phyloP scores from a whole-genome alignment of 805 yeast species.

The Helenozyma rhizophorensis region DNA sequence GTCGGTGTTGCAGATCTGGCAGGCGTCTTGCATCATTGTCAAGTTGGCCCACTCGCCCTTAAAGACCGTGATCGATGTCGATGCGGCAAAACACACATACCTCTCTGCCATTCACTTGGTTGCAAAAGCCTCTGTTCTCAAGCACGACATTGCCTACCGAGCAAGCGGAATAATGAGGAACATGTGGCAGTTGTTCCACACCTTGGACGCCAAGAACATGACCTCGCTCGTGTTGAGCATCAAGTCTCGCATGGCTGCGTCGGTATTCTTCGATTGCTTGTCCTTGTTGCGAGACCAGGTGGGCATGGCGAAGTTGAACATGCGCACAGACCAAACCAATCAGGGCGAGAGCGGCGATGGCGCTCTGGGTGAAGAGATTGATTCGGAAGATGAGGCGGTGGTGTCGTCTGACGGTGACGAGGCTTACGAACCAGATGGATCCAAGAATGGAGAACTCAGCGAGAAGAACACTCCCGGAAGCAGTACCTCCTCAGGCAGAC shows the following conservation, averaged over 20 bases:
- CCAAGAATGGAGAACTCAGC: constrained; percentile 13
- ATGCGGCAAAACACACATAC: constrained; percentile 67
- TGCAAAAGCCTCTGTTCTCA: constrained; percentile 75
- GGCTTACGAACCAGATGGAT: constrained; percentile 11
- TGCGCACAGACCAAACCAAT: constrained; percentile 21
- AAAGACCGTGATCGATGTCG: constrained; percentile 60
- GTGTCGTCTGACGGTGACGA: constrained; percentile 21
- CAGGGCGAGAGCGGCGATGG: constrained; percentile 19
- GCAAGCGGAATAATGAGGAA: constrained; percentile 92
- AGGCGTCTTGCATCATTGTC: constrained; percentile 80
- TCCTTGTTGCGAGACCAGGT: constrained; percentile 82
- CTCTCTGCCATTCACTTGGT: constrained; percentile 64
- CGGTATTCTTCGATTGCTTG: constrained; percentile 86
- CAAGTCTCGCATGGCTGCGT: constrained; percentile 84
- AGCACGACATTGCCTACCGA: constrained; percentile 89
- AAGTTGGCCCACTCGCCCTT: constrained; percentile 74
- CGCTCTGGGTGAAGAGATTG: constrained; percentile 22
- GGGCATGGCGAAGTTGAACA: constrained; percentile 69
- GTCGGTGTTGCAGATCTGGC: constrained; percentile 82
- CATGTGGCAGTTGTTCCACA: constrained; percentile 83
- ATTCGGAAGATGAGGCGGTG: constrained; percentile 20
- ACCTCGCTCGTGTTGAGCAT: constrained; percentile 49
- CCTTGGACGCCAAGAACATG: constrained; percentile 52
- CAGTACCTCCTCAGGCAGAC: constrained; percentile 27
- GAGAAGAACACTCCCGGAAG: constrained; percentile 37